Evolutionary conservation across 148 eudicot genomes (phyloP).

Genomic region (Bassia scoparia): DNA sequence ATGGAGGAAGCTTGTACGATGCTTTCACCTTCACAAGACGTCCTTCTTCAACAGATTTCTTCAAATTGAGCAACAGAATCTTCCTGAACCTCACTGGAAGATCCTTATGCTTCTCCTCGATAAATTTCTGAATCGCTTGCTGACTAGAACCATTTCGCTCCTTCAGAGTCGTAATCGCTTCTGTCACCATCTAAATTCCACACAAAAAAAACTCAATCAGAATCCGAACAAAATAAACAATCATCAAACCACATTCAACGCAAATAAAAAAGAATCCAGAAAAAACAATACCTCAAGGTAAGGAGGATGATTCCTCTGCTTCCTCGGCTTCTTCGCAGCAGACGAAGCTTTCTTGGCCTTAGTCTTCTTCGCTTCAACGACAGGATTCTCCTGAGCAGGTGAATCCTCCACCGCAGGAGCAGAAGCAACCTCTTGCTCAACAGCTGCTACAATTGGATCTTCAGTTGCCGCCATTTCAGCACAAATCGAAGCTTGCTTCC

Average conservation of each 20-base stretch:
- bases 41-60: conserved; percentile 37
- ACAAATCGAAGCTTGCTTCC: conserved; percentile 5
- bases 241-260: neutral
- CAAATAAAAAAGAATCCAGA: neutral
- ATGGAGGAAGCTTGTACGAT: conserved; percentile 44
- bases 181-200: conserved; percentile 40
- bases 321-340: conserved; percentile 26
- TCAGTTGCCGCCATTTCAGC: conserved; percentile 50
- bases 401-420: conserved; percentile 17
- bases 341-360: conserved; percentile 32
- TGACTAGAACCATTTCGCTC: conserved; percentile 67
- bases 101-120: conserved; percentile 55
- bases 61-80: conserved; percentile 37
- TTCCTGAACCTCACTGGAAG: conserved; percentile 55
- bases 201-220: neutral
- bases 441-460: conserved; percentile 30
- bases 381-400: conserved; percentile 27
- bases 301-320: conserved; percentile 44
- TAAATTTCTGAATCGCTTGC: conserved; percentile 51
- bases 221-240: conserved; percentile 6
- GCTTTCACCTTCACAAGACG: conserved; percentile 44
- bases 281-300: conserved; percentile 38
- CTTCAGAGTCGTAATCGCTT: conserved; percentile 53
- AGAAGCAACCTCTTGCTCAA: conserved; percentile 27
- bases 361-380: conserved; percentile 30